Evolutionary conservation across 2,329 filamentous ascomycete species (phyloP).

Genomic region (Neonectria magnoliae): DNA sequence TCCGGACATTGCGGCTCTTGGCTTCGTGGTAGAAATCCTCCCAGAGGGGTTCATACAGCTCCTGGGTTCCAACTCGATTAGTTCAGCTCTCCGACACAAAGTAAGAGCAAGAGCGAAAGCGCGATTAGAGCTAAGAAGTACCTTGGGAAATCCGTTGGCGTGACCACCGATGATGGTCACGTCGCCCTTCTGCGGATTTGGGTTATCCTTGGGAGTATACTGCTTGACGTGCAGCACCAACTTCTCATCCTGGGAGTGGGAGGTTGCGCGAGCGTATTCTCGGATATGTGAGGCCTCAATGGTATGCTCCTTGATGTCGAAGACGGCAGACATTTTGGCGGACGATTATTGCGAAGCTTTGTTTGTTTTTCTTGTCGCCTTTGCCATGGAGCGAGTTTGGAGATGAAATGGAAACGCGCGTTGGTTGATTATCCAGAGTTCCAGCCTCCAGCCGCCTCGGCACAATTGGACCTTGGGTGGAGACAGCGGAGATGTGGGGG

Average conservation of each 20-base stretch:
- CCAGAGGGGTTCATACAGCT: slow-evolving; percentile 93
- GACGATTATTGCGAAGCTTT: background rate
- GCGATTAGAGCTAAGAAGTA: slow-evolving; percentile 44
- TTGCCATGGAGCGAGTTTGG: background rate
- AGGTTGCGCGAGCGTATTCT: slow-evolving; percentile 80
- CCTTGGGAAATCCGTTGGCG: slow-evolving; percentile 94
- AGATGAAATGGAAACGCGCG: background rate
- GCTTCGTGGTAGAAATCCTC: slow-evolving; percentile 76
- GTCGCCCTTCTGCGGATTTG: slow-evolving; percentile 74
- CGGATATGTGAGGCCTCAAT: slow-evolving; percentile 81
- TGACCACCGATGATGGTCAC: slow-evolving; percentile 88
- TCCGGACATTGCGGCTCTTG: slow-evolving; percentile 69
- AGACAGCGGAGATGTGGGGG: background rate
- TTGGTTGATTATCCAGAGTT: background rate
- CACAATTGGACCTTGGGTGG: background rate
- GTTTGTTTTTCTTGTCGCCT: background rate
- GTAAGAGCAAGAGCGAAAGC: background rate
- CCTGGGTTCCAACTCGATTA: slow-evolving; percentile 58
- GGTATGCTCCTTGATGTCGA: slow-evolving; percentile 77
- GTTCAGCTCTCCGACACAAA: background rate
- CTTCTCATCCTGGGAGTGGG: slow-evolving; percentile 76
- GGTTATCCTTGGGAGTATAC: slow-evolving; percentile 81
- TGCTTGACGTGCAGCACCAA: slow-evolving; percentile 85
- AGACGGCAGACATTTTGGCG: slow-evolving; percentile 48
- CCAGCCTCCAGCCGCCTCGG: background rate